Conservation (phyloP, 2,329 filamentous ascomycete species). For the Diaporthe australafricana region DNA sequence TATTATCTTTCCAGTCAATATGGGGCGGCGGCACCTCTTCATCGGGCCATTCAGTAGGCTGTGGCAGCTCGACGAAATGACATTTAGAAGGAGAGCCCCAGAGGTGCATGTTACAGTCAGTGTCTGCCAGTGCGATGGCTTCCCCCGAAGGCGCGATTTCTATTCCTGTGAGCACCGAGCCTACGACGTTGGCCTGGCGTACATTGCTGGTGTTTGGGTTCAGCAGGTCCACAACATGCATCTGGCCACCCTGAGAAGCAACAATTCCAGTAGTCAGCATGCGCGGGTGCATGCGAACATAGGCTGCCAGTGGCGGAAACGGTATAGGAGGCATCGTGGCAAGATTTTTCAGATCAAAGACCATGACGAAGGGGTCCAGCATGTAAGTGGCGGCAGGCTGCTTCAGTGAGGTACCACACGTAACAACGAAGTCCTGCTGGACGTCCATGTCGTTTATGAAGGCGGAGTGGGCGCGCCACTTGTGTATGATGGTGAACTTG, state of each 20-base stretch:
- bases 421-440: constrained; percentile 93
- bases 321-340: constrained; percentile 89
- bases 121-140: constrained; percentile 83
- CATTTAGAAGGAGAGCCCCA: constrained; percentile 91
- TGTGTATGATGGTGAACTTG: constrained; percentile 82
- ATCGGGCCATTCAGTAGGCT: constrained; percentile 82
- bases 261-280: constrained; percentile 96
- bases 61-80: constrained; percentile 85
- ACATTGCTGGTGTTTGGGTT: constrained; percentile 91
- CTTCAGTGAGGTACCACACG: constrained; percentile 90
- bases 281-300: constrained; percentile 95
- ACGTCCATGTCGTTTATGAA: constrained; percentile 97
- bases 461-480: constrained; percentile 90
- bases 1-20: constrained; percentile 78
- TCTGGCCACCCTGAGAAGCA: constrained; percentile 89
- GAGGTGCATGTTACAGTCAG: constrained; percentile 81
- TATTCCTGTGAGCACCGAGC: constrained; percentile 79
- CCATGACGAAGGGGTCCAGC: constrained; percentile 92
- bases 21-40: constrained; percentile 66
- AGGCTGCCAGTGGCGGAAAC: constrained; percentile 91
- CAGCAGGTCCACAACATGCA: constrained; percentile 96
- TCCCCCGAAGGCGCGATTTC: constrained; percentile 91
- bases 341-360: constrained; percentile 94
- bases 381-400: constrained; percentile 80
- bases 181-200: constrained; percentile 79